Evolutionary conservation across 495 filamentous ascomycete genomes (phyloP), one percentile per base, ranked within the genome.

Genomic region (Penicilliopsis zonata): DNA sequence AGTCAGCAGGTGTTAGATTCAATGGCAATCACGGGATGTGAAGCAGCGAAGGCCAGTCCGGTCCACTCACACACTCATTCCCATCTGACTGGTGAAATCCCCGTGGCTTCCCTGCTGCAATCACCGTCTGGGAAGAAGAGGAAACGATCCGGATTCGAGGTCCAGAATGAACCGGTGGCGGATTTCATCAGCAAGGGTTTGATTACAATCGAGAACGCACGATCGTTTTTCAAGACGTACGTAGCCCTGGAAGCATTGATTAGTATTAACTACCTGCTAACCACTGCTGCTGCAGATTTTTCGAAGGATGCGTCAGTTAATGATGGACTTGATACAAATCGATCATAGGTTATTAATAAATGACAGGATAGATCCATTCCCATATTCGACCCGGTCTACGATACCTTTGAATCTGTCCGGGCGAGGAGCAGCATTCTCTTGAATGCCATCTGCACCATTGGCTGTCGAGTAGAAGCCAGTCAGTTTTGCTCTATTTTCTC

Each of bases 371-470:
- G 59, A 37, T 67, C 59, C 33, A 61, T 65, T 13, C 63, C 63
- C 2, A 49, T 65, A 0, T 65, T 67, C 30, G 59, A 67, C 30
- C 53, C 56, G 8, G 36, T 39, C 18, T 42, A 53, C 24, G 61
- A 67, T 33, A 65, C 50, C 0, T 65, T 65, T 22, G 40, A 55
- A 1, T 59, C 54, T 0, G 50, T 67, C 9, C 46, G 61, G 12
- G 36, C 35, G 19, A 43, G 63, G 13, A 64, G 61, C 18, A 53
- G 55, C 14, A 63, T 65, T 28, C 42, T 67, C 0, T 48, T 67
- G 16, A 62, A 69, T 41, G 55, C 59, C 2, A 69, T 72, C 4
- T 61, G 61, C 32, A 61, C 62, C 3, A 57, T 66, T 26, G 67
- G 67, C 5, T 61, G 57, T 38, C 60, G 61, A 30, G 51, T 60